Evolutionary conservation across 2,329 filamentous ascomycete species (phyloP).

Genomic region (Aspergillus neotritici): DNA sequence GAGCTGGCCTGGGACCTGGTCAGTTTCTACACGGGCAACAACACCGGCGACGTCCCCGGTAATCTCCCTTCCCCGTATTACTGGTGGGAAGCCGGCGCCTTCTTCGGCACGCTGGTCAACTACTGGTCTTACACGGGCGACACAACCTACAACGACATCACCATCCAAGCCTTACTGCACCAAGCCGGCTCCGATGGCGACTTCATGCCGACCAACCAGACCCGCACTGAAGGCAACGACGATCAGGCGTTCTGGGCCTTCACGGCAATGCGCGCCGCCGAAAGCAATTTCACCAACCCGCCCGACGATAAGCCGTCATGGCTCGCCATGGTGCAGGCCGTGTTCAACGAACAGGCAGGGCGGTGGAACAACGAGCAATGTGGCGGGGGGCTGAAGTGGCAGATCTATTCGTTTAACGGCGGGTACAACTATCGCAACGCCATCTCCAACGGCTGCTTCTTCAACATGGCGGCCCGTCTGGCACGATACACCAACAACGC

Average conservation of each 20-base stretch:
- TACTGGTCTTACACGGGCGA: conserved; percentile 42
- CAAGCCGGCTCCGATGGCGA: conserved; percentile 35
- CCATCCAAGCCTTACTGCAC: conserved; percentile 32
- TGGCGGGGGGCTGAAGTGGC: conserved; percentile 58
- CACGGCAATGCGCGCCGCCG: conserved; percentile 52
- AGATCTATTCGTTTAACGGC: conserved; percentile 29
- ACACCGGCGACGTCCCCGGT: conserved; percentile 45
- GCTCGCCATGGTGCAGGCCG: conserved; percentile 71
- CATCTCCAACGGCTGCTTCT: conserved; percentile 31
- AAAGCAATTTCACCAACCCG: conserved; percentile 36
- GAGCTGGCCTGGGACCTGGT: conserved; percentile 45
- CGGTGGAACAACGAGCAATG: conserved; percentile 66
- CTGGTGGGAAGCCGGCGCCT: conserved; percentile 40
- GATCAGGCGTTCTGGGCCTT: conserved; percentile 56
- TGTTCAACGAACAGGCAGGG: conserved; percentile 69
- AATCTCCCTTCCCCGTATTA: conserved; percentile 46
- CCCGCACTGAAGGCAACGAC: conserved; percentile 47
- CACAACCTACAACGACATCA: conserved; percentile 34
- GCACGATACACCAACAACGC: conserved; percentile 28
- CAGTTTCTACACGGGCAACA: conserved; percentile 45
- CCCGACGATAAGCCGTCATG: conserved; percentile 60
- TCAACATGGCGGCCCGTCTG: conserved; percentile 28
- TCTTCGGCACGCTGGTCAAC: conserved; percentile 38
- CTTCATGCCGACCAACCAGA: conserved; percentile 40
- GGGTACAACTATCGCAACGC: conserved; percentile 32